These are phyloP conservation scores for Petunia hybrid DNA, from an alignment of 305 asterid species.

Conservation along the genomic window DNA sequence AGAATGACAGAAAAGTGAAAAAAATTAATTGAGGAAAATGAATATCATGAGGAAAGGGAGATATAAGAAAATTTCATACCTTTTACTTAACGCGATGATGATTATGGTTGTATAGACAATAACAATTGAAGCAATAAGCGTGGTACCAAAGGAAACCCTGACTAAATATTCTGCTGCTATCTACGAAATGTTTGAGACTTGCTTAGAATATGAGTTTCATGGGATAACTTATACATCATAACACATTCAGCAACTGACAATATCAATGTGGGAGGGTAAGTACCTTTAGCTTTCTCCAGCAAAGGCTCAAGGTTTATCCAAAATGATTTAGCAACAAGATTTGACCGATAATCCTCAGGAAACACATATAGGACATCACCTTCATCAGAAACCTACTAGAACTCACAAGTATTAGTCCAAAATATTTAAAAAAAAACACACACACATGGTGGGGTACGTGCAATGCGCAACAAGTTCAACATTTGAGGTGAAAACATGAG, in stretches of 20 bases:
- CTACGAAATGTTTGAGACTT: slow-evolving; percentile 46
- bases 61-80: slow-evolving; percentile 52
- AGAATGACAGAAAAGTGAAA: not conserved
- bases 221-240: not conserved
- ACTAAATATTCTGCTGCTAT: slow-evolving; percentile 78
- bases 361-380: slow-evolving; percentile 90
- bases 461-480: not conserved
- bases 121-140: slow-evolving; percentile 83
- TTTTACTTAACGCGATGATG: slow-evolving; percentile 71
- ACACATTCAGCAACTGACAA: not conserved
- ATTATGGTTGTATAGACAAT: slow-evolving; percentile 81
- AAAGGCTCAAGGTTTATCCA: slow-evolving; percentile 75
- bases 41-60: slow-evolving; percentile 26
- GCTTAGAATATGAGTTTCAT: not conserved
- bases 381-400: slow-evolving; percentile 82
- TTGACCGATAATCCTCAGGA: slow-evolving; percentile 72
- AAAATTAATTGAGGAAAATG: not conserved
- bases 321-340: slow-evolving; percentile 81
- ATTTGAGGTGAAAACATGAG: not conserved
- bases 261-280: not conserved
- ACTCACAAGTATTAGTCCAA: slow-evolving; percentile 33
- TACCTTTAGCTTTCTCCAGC: slow-evolving; percentile 83
- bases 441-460: not conserved
- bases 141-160: slow-evolving; percentile 89
- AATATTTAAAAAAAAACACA: not conserved